Evolutionary conservation across 345 rosid genomes (phyloP).

Genomic region (Punica granatum): DNA sequence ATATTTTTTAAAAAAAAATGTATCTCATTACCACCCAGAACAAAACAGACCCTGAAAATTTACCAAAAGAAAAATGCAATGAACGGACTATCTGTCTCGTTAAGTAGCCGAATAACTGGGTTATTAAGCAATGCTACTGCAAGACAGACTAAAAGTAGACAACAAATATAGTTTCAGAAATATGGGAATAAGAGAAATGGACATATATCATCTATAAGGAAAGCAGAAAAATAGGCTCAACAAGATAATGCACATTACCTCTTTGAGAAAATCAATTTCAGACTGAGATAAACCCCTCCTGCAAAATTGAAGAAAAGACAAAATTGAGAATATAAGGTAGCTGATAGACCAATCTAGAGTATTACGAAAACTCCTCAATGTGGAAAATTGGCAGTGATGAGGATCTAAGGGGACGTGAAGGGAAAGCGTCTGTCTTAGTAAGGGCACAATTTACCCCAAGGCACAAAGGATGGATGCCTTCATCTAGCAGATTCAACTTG

Average conservation of each 20-base stretch:
- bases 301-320: conserved; percentile 14
- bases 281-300: conserved; percentile 93
- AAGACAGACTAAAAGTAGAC: not conserved
- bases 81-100: not conserved
- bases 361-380: not conserved
- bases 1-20: not conserved
- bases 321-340: not conserved
- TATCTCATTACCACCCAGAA: not conserved
- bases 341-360: not conserved
- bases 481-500: not conserved
- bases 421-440: not conserved
- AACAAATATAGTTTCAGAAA: not conserved
- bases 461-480: not conserved
- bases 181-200: not conserved
- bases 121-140: not conserved
- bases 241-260: conserved; percentile 33
- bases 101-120: not conserved
- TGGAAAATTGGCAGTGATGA: not conserved
- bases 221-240: not conserved
- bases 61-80: too few relatives aligned
- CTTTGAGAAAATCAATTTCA: conserved; percentile 72
- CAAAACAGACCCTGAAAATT: not conserved
- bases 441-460: not conserved
- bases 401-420: not conserved
- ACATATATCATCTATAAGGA: not conserved